These are phyloP conservation scores for Athelia sp. DNA, from an alignment of 1,284 basidiomycete genomes.

Conservation along the genomic window DNA sequence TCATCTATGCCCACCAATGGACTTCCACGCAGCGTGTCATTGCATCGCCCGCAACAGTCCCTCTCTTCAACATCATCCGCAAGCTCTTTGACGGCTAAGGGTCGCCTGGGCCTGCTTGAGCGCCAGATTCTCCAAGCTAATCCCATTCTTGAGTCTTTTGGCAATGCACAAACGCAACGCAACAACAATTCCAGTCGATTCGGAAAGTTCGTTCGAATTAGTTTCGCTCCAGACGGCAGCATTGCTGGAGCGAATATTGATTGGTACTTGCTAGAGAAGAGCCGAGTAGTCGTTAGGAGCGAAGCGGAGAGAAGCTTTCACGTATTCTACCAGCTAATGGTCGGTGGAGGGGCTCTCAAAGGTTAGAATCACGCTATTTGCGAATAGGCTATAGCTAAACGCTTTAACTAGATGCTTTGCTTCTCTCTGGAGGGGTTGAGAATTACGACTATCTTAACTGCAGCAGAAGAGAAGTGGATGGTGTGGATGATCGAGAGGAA, in stretches of 20 bases:
- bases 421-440: slow-evolving; percentile 74
- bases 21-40: slow-evolving; percentile 52
- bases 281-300: slow-evolving; percentile 86
- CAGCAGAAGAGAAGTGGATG: slow-evolving; percentile 88
- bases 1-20: slow-evolving; percentile 43
- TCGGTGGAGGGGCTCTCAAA: slow-evolving; percentile 60
- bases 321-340: slow-evolving; percentile 91
- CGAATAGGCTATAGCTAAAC: background rate
- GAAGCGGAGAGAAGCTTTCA: slow-evolving; percentile 93
- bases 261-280: slow-evolving; percentile 99
- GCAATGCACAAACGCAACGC: slow-evolving; percentile 97
- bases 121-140: slow-evolving; percentile 98
- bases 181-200: slow-evolving; percentile 99
- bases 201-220: slow-evolving; percentile 97
- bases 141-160: slow-evolving; percentile 96
- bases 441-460: slow-evolving; percentile 92
- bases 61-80: slow-evolving; percentile 33
- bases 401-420: slow-evolving; percentile 54
- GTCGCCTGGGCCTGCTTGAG: slow-evolving; percentile 84
- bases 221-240: slow-evolving; percentile 89
- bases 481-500: slow-evolving; percentile 89
- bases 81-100: slow-evolving; percentile 51
- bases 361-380: slow-evolving; percentile 36
- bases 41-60: slow-evolving; percentile 41
- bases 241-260: slow-evolving; percentile 99